Conservation (phyloP, 2,329 filamentous ascomycete genomes). For the Fusarium fracticaudum region DNA sequence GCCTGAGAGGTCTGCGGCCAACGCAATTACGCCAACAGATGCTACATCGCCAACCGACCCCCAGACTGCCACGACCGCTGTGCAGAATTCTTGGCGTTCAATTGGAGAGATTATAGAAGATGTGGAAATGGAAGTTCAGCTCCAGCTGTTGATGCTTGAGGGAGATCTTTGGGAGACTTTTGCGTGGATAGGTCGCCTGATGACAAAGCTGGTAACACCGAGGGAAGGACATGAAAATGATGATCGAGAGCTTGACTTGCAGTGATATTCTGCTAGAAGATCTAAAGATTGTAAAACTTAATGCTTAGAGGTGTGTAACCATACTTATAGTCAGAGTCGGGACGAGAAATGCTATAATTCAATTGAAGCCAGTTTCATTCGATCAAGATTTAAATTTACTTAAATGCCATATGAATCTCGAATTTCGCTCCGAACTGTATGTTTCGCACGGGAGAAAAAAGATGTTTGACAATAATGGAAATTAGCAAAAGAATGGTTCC, state of each 20-base stretch:
- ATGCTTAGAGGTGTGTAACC: background rate
- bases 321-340: too few species aligned
- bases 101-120: rapidly evolving
- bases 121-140: background rate
- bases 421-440: too few species aligned
- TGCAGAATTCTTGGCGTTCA: rapidly evolving
- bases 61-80: rapidly evolving
- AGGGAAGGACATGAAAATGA: background rate
- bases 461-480: rapidly evolving
- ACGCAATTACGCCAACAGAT: rapidly evolving
- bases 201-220: background rate
- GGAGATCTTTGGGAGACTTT: background rate
- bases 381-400: background rate
- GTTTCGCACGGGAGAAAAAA: background rate
- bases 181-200: background rate
- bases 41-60: rapidly evolving
- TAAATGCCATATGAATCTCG: rapidly evolving
- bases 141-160: background rate
- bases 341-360: background rate
- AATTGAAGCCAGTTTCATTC: rapidly evolving
- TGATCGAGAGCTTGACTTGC: background rate
- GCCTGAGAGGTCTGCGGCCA: too few species aligned
- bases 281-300: background rate
- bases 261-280: background rate
- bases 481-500: slow-evolving; percentile 4